Evolutionary conservation across 176 grass and related monocot species (phyloP), one percentile per base, ranked within the genome.

Genomic region (Alloteropsis semialata): DNA sequence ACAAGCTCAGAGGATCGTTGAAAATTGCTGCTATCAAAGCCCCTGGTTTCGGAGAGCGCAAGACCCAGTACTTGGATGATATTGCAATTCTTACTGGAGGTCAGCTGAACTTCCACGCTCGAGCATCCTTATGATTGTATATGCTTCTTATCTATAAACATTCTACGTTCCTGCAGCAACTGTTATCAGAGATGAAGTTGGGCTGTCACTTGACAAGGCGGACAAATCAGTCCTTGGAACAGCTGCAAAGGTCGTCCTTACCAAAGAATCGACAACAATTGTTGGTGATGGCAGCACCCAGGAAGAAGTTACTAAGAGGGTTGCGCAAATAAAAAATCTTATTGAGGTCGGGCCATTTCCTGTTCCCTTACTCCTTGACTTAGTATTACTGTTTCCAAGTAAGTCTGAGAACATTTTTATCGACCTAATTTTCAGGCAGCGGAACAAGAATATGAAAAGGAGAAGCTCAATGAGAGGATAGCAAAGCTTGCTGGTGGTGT

Each of bases 361-460:
- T 74, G 19, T 81, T 56, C 33, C 27, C 16, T 39, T 15, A 10
- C 48, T 38, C 44, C 1, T 45, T 78, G 66, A 19, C 29, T 69
- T 22, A 9, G 9, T 63, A 57, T 24, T 22, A 70, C 43, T 38
- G 50, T 6, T 53, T n/a, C 38, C 6, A 3, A 24, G 12, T 25
- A 45, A 17, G n/a, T 60, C 65, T 72, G 36, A 78, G n/a, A 58
- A 57, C 2, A 51, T 68, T 58, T 53, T 78, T n/a, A 34, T 79
- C 0, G 4, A 25, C 79, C 18, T 87, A 79, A 77, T 39, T 88
- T 73, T 64, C 89, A 98, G 96, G 77, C 42, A 37, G 77, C 93
- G 17, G 96, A 99, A 32, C 96, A 99, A 89, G 96, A 99, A 68
- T 99, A 99, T 13, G 93, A 99, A 34, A 99, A 99, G 91, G 96